Evolutionary conservation across 306 rosid genomes (phyloP), one percentile per base, ranked within the genome.

Genomic region (Dicorynia guianensis): DNA sequence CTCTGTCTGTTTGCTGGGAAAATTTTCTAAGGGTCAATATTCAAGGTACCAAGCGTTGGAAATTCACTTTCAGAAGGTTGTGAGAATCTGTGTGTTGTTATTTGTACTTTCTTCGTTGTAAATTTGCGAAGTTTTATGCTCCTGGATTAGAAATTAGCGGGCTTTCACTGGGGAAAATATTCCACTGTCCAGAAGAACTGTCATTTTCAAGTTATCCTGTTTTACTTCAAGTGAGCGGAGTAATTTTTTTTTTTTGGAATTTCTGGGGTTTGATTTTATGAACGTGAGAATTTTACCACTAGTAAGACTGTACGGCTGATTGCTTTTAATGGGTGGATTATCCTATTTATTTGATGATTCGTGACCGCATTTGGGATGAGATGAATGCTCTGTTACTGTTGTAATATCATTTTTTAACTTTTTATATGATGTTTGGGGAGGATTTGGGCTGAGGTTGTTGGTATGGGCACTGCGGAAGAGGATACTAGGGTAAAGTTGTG

Each of bases 211-310:
- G 74, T 48, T 68, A 5, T 79, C 69, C 53, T 38, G 74, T 57
- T 63, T 73, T 47, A 47, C 48, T 86, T 76, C 46, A 61, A 57
- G 70, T 75, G 54, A 12, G 72, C 72, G 61, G 63, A 68, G 74
- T 76, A 78, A 70, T 78, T 66, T 68, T 82, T 78, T 66, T 68
- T 82, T 87, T 75, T 87, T 59, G 8, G 71, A 74, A 75, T 79
- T 75, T 80, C 19, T 79, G 39, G 71, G 71, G 69, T 63, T 70
- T 79, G 82, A 75, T 84, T 79, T 67, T 72, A 54, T 84, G 78
- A 75, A 72, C 53, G 67, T 63, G 44, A 34, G 66, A 48, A 62
- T 64, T 62, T 71, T 49, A 17, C 71, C 50, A 53, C 7, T 67
- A 18, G 73, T 39, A 74, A 40, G 42, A 11, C 67, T 78, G 40